Base-by-base conservation (phyloP, 495 filamentous ascomycete species). In the Aeminium ludgeri region DNA sequence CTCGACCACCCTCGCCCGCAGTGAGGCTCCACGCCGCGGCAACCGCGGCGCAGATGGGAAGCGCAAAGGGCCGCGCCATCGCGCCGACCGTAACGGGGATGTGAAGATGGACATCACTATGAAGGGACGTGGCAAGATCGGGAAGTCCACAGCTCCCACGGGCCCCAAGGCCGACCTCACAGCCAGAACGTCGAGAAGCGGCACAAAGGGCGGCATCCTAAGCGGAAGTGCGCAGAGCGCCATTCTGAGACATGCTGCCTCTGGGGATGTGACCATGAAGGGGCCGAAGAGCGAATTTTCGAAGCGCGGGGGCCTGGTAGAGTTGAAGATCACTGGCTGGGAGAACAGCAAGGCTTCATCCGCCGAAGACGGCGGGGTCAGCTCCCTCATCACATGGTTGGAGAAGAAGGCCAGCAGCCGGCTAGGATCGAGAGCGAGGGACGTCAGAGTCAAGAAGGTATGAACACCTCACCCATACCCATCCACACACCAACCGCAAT, bases 401-500 rank as follows among this genome's bases (percentile, higher is more conserved):
- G 85, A 95, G 64, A 72, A 78, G 55, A 89, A 87, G 61, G 69
- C 74, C 43, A 67, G 65, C 43, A 20, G 53, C 28, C 32, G 50
- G 58, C 65, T 66, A 44, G 61, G 59, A 57, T 69, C 61, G 65
- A 65, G 58, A 59, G 62, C 60, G 61, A 56, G 62, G 46, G 63
- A 61, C 46, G 64, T 82, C 45, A 81, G 65, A 55, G 78, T 92
- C 44, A 78, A 72, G 66, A 86, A 86, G 78, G 85, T 93, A 83
- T 72, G 66, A 64, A 25, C 8, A 25, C 23, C 23, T 25, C 23
- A 25, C 3, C 23, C 23, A 25, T n/a, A n/a, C n/a, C n/a, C 23
- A 25, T 25, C 23, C 23, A 25, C 23, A 25, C 23, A 8, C 23
- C 3, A 3, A 25, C 23, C 23, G 3, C 23, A 25, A 4, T 8